These are phyloP conservation scores for Asclepias syriaca DNA, from an alignment of 257 asterid genomes.

Conservation along the genomic window DNA sequence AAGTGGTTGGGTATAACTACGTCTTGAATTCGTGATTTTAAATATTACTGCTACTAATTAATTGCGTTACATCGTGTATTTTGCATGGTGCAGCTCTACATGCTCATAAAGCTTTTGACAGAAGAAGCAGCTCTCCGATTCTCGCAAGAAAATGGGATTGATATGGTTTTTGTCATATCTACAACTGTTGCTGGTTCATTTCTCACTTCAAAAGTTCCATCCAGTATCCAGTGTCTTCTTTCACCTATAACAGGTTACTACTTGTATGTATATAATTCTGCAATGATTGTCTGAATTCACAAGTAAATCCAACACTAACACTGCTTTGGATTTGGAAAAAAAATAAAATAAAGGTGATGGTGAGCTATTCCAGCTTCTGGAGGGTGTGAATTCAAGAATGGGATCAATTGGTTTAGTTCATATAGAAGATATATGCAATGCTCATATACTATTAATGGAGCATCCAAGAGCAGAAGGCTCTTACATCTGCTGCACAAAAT, in stretches of 20 bases:
- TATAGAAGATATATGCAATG: constrained; percentile 64
- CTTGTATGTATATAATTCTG: neutral
- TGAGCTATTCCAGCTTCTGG: constrained; percentile 39
- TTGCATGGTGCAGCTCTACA: constrained; percentile 46
- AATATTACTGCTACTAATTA: too few species aligned
- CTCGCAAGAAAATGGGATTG: constrained; percentile 58
- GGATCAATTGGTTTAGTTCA: constrained; percentile 81
- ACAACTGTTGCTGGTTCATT: constrained; percentile 80
- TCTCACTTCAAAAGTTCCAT: constrained; percentile 65
- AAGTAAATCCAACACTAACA: neutral
- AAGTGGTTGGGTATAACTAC: constrained; percentile 68
- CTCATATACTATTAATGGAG: constrained; percentile 78
- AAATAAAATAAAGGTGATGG: constrained; percentile 45
- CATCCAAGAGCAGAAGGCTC: constrained; percentile 50
- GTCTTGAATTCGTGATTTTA: too few species aligned
- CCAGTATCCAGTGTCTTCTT: constrained; percentile 63
- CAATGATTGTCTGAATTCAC: too few species aligned
- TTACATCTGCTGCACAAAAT: constrained; percentile 55
- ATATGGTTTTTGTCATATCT: constrained; percentile 61
- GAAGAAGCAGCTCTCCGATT: constrained; percentile 72
- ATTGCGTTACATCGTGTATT: neutral
- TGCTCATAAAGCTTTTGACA: constrained; percentile 54
- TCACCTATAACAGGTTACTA: constrained; percentile 70
- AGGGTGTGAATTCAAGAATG: constrained; percentile 70
- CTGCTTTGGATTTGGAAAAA: neutral